These are phyloP conservation scores for Leccinum huronense DNA, from an alignment of 1,284 basidiomycete genomes.

Conservation along the genomic window DNA sequence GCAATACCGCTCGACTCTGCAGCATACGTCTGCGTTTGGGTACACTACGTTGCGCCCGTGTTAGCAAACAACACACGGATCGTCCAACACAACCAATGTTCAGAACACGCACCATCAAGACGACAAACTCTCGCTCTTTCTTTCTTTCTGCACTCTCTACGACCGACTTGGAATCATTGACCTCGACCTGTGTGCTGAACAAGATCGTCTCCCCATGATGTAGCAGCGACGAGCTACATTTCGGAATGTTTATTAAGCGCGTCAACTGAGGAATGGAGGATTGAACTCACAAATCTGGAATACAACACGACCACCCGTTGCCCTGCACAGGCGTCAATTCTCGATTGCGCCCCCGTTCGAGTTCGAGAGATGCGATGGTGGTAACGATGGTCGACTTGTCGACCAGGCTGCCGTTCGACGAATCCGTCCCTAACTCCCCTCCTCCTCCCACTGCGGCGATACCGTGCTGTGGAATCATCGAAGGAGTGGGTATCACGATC, in stretches of 20 bases:
- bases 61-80: constrained; percentile 4
- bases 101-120: constrained; percentile 52
- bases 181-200: constrained; percentile 54
- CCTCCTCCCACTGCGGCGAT: constrained; percentile 27
- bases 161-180: constrained; percentile 40
- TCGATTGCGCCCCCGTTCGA: constrained; percentile 49
- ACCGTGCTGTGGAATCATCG: not conserved
- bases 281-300: constrained; percentile 41
- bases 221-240: constrained; percentile 42
- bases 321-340: constrained; percentile 58
- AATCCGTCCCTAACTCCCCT: constrained; percentile 41
- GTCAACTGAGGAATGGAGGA: not conserved
- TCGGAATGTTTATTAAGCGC: not conserved
- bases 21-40: constrained; percentile 54
- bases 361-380: constrained; percentile 21
- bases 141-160: constrained; percentile 53
- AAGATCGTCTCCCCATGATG: constrained; percentile 47
- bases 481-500: constrained; percentile 36
- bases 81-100: too few relatives aligned
- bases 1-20: constrained; percentile 41
- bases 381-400: constrained; percentile 41
- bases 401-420: constrained; percentile 49
- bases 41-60: constrained; percentile 38
- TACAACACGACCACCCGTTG: constrained; percentile 40
- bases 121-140: constrained; percentile 59